These are phyloP conservation scores for Fusarium compactum DNA, from an alignment of 2,329 filamentous ascomycete genomes.

Conservation along the genomic window DNA sequence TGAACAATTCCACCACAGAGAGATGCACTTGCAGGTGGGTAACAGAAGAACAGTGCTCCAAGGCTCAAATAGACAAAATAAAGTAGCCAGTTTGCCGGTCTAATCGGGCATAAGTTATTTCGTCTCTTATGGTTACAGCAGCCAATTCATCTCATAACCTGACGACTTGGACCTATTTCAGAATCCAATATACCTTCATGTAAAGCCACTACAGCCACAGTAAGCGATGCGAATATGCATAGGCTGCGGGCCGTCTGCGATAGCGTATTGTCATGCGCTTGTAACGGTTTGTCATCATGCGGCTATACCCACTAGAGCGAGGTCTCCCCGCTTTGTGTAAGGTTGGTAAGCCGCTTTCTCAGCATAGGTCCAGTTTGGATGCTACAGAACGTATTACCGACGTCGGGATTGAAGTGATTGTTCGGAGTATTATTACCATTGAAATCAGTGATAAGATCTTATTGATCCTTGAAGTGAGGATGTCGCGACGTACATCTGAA, in stretches of 20 bases:
- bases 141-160: neutral
- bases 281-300: slow-evolving; percentile 36
- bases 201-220: slow-evolving; percentile 11
- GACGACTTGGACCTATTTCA: no score
- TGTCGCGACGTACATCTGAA: neutral
- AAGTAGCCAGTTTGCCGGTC: no score
- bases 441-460: neutral
- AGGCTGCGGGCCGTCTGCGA: neutral
- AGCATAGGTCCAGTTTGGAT: slow-evolving; percentile 4
- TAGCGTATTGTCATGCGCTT: slow-evolving; percentile 15
- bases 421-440: neutral
- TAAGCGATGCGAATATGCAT: slow-evolving; percentile 14
- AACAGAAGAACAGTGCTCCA: neutral
- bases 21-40: neutral
- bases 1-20: neutral
- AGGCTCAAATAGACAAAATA: no score
- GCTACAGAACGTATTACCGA: neutral
- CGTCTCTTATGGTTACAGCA: fast-evolving
- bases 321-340: slow-evolving; percentile 5
- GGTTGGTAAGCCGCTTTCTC: slow-evolving; percentile 31
- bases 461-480: neutral
- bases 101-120: neutral
- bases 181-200: neutral
- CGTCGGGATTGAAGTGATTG: neutral
- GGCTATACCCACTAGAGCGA: slow-evolving; percentile 4